A percentile compares a stretch with the other conserved stretches of the same genome.
These are phyloP conservation scores for Iris pallida DNA, from an alignment of 116 monocot species.

Conservation along the genomic window DNA sequence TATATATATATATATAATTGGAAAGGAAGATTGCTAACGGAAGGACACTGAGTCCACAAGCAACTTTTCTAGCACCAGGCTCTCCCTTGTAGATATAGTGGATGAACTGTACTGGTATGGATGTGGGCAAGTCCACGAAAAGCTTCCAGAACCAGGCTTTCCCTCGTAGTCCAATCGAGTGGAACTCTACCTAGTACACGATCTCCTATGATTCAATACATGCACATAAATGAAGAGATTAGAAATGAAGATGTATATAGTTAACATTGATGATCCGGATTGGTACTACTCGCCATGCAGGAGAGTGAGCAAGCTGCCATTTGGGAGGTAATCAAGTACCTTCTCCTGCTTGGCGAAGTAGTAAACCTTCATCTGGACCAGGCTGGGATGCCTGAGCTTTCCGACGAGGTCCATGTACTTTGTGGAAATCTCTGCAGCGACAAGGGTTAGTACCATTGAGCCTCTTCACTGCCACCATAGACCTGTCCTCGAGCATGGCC, in stretches of 20 bases:
- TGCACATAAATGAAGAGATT: background rate
- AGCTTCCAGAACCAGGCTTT: constrained; percentile 34
- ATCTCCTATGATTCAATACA: constrained; percentile 12
- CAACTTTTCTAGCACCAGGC: too few relatives aligned
- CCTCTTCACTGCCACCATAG: constrained; percentile 63
- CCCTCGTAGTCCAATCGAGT: constrained; percentile 54
- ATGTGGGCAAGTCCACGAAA: constrained; percentile 52
- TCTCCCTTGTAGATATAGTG: too few relatives aligned
- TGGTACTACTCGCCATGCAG: constrained; percentile 42
- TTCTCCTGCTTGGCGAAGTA: constrained; percentile 82
- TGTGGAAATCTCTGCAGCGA: constrained; percentile 38
- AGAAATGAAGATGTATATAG: background rate
- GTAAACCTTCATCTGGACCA: constrained; percentile 59
- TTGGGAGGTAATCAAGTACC: constrained; percentile 71
- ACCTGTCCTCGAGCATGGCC: constrained; percentile 56
- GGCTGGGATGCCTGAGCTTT: constrained; percentile 27
- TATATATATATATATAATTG: too few relatives aligned
- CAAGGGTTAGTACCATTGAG: constrained; percentile 60
- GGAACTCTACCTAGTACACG: constrained; percentile 22
- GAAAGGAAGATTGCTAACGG: too few relatives aligned
- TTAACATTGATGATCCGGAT: background rate
- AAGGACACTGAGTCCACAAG: too few relatives aligned
- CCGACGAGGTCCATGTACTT: constrained; percentile 66
- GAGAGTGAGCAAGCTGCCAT: constrained; percentile 38
- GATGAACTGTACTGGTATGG: constrained; percentile 42